Base-by-base conservation (phyloP, 768 basidiomycete genomes). In the Dictyophora rubrovolvata region DNA sequence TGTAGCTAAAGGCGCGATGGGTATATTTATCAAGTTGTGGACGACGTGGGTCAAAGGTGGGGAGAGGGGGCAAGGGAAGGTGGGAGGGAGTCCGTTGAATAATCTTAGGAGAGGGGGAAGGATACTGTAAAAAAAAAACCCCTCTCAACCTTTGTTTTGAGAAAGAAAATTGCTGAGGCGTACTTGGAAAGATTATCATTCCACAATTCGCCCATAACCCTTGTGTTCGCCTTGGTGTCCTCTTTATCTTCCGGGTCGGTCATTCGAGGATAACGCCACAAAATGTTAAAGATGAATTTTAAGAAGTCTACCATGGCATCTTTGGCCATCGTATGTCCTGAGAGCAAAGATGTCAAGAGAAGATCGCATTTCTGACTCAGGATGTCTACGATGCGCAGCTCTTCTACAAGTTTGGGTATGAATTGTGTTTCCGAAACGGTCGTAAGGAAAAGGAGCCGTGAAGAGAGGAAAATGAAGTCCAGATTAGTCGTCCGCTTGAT, bases 231-330 rank as follows among this genome's bases (percentile, higher is more conserved):
- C 20, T 36, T 59, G 23, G 18, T 37, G 21, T 49, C 36, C 23
- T 56, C 51, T 60, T 46, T 55, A 28, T 28, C 48, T 48, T 56
- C 61, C 56, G 48, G 55, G 62, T 70, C 63, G 35, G 63, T 36
- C 55, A 68, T 64, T 18, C 63, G 89, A 5, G 90, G 90, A 70
- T 90, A 93, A 67, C 88, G 86, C 47, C 83, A 69, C 54, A 91
- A 74, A 33, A 95, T 68, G 68, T 95, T 93, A 70, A 90, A 93
- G 2, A 80, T 75, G 51, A 93, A 77, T 67, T 97, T 97, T 58
- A 97, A 77, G 22, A 93, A 68, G 69, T 97, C 93, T 3, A 80
- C 78, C 73, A 87, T 78, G 1, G 93, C 90, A 57, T 90, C 88
- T 63, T 77, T 78, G 33, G 82, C 75, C 73, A 81, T 75, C 62